Evolutionary conservation across 2,329 filamentous ascomycete genomes (phyloP).

Genomic region (Didymella pinodella): DNA sequence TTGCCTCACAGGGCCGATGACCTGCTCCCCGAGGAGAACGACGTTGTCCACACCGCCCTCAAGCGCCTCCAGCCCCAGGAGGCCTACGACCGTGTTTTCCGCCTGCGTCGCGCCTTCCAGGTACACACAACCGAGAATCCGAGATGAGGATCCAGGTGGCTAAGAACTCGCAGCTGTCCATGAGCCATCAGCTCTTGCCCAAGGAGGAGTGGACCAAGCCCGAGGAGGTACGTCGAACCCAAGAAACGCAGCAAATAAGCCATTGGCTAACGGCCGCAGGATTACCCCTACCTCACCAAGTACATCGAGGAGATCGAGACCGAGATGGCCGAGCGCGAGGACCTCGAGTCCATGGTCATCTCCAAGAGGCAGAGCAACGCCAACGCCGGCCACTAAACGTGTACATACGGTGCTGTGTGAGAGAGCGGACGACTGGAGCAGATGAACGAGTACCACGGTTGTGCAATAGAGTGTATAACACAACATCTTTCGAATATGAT

Average conservation of each 20-base stretch:
- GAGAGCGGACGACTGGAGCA: slow-evolving; percentile 23
- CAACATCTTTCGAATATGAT: slow-evolving; percentile 34
- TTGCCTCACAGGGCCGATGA: slow-evolving; percentile 79
- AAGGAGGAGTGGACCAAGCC: slow-evolving; percentile 72
- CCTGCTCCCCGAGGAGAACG: slow-evolving; percentile 91
- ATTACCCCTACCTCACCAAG: slow-evolving; percentile 69
- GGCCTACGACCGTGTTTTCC: slow-evolving; percentile 96
- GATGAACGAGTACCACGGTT: slow-evolving; percentile 28
- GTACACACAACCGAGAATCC: slow-evolving; percentile 53
- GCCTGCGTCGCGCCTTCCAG: slow-evolving; percentile 94
- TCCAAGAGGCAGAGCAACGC: slow-evolving; percentile 51
- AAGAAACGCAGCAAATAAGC: neutral
- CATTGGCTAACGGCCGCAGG: slow-evolving; percentile 57
- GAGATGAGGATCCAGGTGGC: slow-evolving; percentile 8
- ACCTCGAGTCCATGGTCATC: slow-evolving; percentile 72
- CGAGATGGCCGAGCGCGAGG: slow-evolving; percentile 71
- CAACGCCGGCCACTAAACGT: slow-evolving; percentile 37
- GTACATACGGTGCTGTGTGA: slow-evolving; percentile 33
- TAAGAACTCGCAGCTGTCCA: slow-evolving; percentile 63
- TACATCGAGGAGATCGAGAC: slow-evolving; percentile 74
- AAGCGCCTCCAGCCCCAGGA: slow-evolving; percentile 90
- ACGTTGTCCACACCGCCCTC: slow-evolving; percentile 84
- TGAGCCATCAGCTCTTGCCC: slow-evolving; percentile 71
- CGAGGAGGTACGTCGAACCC: slow-evolving; percentile 62
- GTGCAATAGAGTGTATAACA: slow-evolving; percentile 54